Conservation (phyloP, 495 filamentous ascomycete genomes). For the Thozetella sp. region DNA sequence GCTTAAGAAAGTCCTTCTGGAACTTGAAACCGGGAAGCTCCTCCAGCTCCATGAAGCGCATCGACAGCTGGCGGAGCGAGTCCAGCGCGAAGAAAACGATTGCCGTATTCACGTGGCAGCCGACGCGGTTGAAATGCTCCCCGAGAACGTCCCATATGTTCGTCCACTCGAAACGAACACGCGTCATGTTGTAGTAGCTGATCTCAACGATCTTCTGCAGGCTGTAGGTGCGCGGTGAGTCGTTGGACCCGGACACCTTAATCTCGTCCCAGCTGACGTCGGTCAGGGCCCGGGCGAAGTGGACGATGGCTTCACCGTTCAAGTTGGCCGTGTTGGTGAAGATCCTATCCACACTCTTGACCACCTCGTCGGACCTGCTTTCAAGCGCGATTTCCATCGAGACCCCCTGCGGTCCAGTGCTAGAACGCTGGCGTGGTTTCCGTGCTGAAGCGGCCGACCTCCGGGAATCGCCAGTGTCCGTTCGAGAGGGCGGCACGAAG, state of each 20-base stretch:
- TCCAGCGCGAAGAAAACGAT: slow-evolving; percentile 98
- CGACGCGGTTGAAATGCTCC: slow-evolving; percentile 96
- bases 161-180: slow-evolving; percentile 97
- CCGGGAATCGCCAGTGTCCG: slow-evolving; percentile 52
- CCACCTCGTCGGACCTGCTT: slow-evolving; percentile 86
- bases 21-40: slow-evolving; percentile 99
- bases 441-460: slow-evolving; percentile 68
- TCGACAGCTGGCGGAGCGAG: slow-evolving; percentile 90
- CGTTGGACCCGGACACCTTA: slow-evolving; percentile 91
- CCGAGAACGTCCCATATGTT: slow-evolving; percentile 96
- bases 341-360: slow-evolving; percentile 90
- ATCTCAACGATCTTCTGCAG: slow-evolving; percentile 98
- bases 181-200: slow-evolving; percentile 98
- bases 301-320: slow-evolving; percentile 93
- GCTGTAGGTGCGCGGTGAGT: slow-evolving; percentile 93
- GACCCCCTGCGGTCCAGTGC: slow-evolving; percentile 66
- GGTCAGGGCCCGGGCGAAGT: slow-evolving; percentile 90
- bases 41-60: slow-evolving; percentile 98
- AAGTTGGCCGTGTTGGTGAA: slow-evolving; percentile 95
- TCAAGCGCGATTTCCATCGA: slow-evolving; percentile 88
- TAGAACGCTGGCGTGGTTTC: slow-evolving; percentile 66
- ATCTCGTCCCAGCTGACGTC: slow-evolving; percentile 99
- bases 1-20: slow-evolving; percentile 98
- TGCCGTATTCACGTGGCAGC: slow-evolving; percentile 90
- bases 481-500: slow-evolving; percentile 58